phyloP scores from a whole-genome alignment of 176 grass and related monocot species.

The Bonia amplexicaulis region DNA sequence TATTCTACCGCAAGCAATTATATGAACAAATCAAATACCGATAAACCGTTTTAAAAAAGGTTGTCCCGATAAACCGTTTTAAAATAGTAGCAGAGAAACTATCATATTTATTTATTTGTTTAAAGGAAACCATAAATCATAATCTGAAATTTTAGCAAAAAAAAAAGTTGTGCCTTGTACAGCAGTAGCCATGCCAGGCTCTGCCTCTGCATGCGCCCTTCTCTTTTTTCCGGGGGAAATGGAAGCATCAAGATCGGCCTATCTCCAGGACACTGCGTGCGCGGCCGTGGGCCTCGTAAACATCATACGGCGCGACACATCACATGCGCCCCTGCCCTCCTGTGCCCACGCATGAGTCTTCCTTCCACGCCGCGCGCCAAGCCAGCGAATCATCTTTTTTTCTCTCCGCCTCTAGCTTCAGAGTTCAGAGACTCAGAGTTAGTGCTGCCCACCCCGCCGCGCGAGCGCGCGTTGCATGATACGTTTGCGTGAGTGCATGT shows the following conservation, averaged over 20 bases:
- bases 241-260: not conserved
- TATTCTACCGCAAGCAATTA: accelerated
- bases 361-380: not conserved
- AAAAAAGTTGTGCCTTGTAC: not conserved
- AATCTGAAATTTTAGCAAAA: not conserved
- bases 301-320: not conserved
- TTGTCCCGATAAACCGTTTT: accelerated
- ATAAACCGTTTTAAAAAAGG: too few species aligned
- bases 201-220: not conserved
- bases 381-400: not conserved
- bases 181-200: not conserved
- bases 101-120: too few species aligned
- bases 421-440: not conserved
- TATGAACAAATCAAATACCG: accelerated
- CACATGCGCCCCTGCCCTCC: constrained; percentile 12
- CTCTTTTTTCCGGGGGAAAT: not conserved
- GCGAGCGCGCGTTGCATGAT: not conserved
- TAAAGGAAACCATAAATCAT: too few species aligned
- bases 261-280: not conserved
- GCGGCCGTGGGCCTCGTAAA: not conserved
- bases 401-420: not conserved
- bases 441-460: not conserved
- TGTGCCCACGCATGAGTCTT: not conserved
- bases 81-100: too few species aligned
- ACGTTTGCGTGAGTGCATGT: not conserved